Evolutionary conservation across 345 rosid genomes (phyloP).

Genomic region (Kandelia obovata): DNA sequence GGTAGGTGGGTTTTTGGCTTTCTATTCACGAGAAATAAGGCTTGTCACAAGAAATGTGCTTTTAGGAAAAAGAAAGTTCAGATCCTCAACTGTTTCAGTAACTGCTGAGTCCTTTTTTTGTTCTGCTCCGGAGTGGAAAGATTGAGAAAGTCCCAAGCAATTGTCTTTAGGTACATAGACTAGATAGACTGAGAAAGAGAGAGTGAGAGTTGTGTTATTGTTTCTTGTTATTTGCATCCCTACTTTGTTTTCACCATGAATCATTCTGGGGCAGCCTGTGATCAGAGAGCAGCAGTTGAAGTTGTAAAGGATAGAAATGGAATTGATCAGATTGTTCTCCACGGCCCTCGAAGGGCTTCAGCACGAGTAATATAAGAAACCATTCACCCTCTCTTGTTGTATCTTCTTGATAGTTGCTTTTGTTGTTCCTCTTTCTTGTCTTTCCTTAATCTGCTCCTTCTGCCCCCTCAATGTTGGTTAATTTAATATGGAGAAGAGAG

Average conservation of each 20-base stretch:
- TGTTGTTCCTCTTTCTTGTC: background rate
- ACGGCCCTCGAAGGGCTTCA: constrained; percentile 67
- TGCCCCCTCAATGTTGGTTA: no score
- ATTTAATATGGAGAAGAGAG: no score
- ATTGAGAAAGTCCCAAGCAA: background rate
- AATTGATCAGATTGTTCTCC: constrained; percentile 61
- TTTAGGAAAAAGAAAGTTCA: constrained; percentile 15
- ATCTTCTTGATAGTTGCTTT: background rate
- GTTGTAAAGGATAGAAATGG: constrained; percentile 66
- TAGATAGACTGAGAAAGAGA: constrained; percentile 4
- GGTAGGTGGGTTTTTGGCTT: constrained; percentile 51
- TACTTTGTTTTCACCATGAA: constrained; percentile 40
- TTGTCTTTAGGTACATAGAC: constrained; percentile 7
- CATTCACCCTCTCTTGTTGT: background rate
- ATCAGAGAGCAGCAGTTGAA: constrained; percentile 48
- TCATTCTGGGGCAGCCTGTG: constrained; percentile 39
- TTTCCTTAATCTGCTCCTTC: no score
- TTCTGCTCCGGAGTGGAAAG: constrained; percentile 7
- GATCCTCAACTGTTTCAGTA: constrained; percentile 35
- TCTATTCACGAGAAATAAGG: constrained; percentile 38
- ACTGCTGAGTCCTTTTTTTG: constrained; percentile 2
- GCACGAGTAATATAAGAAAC: constrained; percentile 43
- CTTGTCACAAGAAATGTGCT: constrained; percentile 46
- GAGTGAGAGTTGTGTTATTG: background rate
- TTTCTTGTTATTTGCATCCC: constrained; percentile 8